These are phyloP conservation scores for Sporothrix euskadiensis DNA, from an alignment of 2,329 filamentous ascomycete species.

Conservation along the genomic window DNA sequence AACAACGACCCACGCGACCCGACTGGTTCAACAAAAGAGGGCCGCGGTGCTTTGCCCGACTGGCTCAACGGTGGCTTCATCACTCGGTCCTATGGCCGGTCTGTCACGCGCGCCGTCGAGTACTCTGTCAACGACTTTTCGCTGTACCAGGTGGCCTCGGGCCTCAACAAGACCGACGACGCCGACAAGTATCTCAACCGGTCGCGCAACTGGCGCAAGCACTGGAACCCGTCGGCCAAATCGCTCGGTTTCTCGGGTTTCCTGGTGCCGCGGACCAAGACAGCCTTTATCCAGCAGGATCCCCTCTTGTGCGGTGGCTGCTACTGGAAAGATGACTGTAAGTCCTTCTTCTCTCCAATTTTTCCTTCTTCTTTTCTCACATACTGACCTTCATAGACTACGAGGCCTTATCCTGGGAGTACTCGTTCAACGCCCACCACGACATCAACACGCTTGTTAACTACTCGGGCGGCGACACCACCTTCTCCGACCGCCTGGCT, in stretches of 20 bases:
- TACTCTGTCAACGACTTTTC: constrained; percentile 66
- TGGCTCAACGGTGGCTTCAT: constrained; percentile 68
- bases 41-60: constrained; percentile 67
- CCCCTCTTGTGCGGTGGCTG: constrained; percentile 62
- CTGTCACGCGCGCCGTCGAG: constrained; percentile 65
- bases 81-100: constrained; percentile 60
- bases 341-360: background rate
- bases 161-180: constrained; percentile 51
- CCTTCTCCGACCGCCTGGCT: constrained; percentile 60
- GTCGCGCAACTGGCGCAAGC: constrained; percentile 69
- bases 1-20: constrained; percentile 58
- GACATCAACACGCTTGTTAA: constrained; percentile 59
- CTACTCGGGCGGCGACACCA: constrained; percentile 48
- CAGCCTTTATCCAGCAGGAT: constrained; percentile 46
- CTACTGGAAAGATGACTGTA: constrained; percentile 58
- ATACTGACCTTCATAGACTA: constrained; percentile 44
- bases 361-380: background rate
- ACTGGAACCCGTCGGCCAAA: constrained; percentile 63
- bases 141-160: constrained; percentile 63
- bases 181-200: constrained; percentile 61
- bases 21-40: constrained; percentile 65
- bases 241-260: constrained; percentile 66
- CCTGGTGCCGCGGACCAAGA: constrained; percentile 59
- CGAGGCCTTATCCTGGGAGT: constrained; percentile 63
- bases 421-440: constrained; percentile 69